Conservation (phyloP, 176 grass and related monocot species). For the Coix lacrymajobi region DNA sequence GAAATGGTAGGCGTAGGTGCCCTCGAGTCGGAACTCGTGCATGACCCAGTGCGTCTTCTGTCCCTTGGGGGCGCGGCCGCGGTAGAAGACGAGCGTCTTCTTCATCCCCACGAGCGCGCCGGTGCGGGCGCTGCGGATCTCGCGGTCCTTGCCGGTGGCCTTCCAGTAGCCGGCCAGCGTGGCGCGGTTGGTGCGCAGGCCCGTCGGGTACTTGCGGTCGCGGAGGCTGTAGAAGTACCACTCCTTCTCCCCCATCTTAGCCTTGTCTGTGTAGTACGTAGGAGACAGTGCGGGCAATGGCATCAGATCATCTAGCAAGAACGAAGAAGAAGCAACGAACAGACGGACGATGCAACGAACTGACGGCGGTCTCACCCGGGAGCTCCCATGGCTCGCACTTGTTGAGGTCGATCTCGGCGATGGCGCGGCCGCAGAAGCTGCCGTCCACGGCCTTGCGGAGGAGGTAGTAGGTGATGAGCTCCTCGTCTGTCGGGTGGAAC, state of each 20-base stretch:
- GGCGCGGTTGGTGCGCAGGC: constrained; percentile 87
- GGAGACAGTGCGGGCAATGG: too few relatives aligned
- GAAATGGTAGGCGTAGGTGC: constrained; percentile 63
- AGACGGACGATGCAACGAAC: too few relatives aligned
- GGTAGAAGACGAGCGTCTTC: constrained; percentile 98
- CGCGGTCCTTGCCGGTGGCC: constrained; percentile 98
- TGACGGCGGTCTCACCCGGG: constrained; percentile 24
- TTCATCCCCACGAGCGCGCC: constrained; percentile 85
- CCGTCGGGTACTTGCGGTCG: constrained; percentile 96
- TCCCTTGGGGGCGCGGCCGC: constrained; percentile 73
- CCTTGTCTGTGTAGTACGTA: constrained; percentile 46
- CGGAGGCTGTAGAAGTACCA: constrained; percentile 99
- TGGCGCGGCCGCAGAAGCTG: constrained; percentile 73
- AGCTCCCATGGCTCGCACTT: constrained; percentile 96
- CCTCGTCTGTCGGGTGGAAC: constrained; percentile 97
- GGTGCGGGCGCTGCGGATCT: constrained; percentile 52
- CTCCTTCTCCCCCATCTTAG: constrained; percentile 82
- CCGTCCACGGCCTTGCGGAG: constrained; percentile 70
- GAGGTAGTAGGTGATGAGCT: constrained; percentile 90
- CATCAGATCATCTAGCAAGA: too few relatives aligned
- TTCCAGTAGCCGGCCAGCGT: constrained; percentile 91
- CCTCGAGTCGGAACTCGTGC: constrained; percentile 91
- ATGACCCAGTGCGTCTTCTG: constrained; percentile 96
- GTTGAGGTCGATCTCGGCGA: constrained; percentile 89
- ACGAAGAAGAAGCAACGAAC: too few relatives aligned